Evolutionary conservation across 2,329 filamentous ascomycete genomes (phyloP).

Genomic region (Epicoccum sorghinum): DNA sequence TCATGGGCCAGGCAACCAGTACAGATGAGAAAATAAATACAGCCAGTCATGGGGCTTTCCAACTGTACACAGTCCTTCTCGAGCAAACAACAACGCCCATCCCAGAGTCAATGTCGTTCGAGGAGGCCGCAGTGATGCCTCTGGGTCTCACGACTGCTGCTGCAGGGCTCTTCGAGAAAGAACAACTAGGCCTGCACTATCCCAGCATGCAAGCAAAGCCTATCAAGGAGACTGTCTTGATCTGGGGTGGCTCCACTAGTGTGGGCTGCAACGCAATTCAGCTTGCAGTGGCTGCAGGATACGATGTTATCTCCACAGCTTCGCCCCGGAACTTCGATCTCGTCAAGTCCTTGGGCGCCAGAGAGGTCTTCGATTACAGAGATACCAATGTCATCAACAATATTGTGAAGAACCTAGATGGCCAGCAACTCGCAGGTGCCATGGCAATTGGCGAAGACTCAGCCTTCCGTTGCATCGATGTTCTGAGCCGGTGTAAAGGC

Average conservation of each 20-base stretch:
- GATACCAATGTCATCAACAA: background rate
- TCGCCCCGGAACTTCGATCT: constrained; percentile 20
- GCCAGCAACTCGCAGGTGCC: background rate
- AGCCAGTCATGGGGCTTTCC: too few relatives aligned
- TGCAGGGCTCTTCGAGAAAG: too few relatives aligned
- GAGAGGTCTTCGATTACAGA: constrained; percentile 48
- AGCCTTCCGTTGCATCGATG: background rate
- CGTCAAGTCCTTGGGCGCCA: constrained; percentile 19
- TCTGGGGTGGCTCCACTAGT: constrained; percentile 13
- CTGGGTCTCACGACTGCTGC: too few relatives aligned
- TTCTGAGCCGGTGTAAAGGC: constrained; percentile 2
- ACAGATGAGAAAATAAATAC: background rate
- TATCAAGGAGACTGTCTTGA: background rate
- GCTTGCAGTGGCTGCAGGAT: constrained; percentile 12
- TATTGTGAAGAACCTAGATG: constrained; percentile 1
- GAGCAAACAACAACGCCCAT: too few relatives aligned
- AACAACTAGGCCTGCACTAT: too few relatives aligned
- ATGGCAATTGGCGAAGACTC: constrained; percentile 3
- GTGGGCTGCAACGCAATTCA: constrained; percentile 16
- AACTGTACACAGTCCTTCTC: too few relatives aligned
- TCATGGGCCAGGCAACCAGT: background rate
- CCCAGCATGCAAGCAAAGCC: too few relatives aligned
- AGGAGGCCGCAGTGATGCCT: too few relatives aligned
- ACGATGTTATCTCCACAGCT: constrained; percentile 12
- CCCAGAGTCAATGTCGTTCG: too few relatives aligned